phyloP scores from a whole-genome alignment of 176 grass and related monocot genomes.

The Oryza glaberrima region DNA sequence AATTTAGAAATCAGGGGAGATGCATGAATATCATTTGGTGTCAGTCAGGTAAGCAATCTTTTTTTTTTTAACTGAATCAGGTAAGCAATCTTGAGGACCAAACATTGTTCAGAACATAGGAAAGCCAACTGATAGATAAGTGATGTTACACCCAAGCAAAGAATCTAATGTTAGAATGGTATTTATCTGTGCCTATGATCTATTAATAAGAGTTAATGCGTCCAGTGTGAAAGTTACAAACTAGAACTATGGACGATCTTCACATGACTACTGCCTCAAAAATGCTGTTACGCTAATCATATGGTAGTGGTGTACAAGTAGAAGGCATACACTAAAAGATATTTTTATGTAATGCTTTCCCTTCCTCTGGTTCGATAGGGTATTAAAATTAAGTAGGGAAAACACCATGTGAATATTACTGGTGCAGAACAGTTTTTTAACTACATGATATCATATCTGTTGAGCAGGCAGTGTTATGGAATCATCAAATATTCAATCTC shows the following conservation, averaged over 20 bases:
- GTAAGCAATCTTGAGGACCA: not conserved
- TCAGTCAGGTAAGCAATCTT: constrained; percentile 18
- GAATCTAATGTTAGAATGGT: constrained; percentile 17
- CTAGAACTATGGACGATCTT: constrained; percentile 13
- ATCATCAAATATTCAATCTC: not conserved
- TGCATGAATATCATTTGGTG: not conserved
- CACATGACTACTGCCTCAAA: not conserved
- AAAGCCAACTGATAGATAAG: not conserved
- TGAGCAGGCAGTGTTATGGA: constrained; percentile 5
- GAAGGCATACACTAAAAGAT: not conserved
- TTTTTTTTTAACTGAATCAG: too few relatives aligned
- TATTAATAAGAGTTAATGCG: constrained; percentile 17
- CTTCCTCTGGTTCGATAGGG: constrained; percentile 9
- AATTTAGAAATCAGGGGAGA: constrained; percentile 12
- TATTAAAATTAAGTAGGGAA: constrained; percentile 24
- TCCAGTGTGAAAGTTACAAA: constrained; percentile 15
- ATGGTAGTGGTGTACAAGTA: not conserved
- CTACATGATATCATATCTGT: not conserved
- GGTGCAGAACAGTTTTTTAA: constrained; percentile 1
- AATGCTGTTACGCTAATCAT: not conserved
- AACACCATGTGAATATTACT: not conserved
- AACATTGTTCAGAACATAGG: not conserved
- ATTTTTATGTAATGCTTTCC: constrained; percentile 18
- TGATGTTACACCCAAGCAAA: constrained; percentile 8
- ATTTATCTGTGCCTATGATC: not conserved